A percentile compares a stretch with the other conserved stretches of the same genome.
Evolutionary conservation across 2,329 filamentous ascomycete species (phyloP).

Genomic region (Botryotinia calthae): DNA sequence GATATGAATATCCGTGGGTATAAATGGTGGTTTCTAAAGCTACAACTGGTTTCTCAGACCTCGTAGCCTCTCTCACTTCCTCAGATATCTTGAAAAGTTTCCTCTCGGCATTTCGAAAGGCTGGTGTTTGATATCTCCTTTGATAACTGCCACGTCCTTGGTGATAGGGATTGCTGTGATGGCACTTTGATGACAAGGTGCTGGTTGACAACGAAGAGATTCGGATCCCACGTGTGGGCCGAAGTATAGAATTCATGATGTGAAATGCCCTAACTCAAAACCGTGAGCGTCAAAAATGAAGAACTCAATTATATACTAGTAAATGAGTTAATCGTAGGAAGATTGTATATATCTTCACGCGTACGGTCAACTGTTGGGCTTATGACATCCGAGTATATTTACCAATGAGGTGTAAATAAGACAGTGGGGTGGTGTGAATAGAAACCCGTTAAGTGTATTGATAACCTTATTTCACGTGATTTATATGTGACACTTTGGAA

Average conservation of each 20-base stretch:
- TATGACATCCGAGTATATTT: background rate
- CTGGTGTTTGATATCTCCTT: background rate
- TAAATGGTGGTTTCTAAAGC: constrained; percentile 96
- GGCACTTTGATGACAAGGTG: background rate
- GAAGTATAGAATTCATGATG: constrained; percentile 16
- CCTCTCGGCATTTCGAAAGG: background rate
- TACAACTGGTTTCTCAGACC: constrained; percentile 75
- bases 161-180: background rate
- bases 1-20: constrained; percentile 83
- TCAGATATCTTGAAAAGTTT: constrained; percentile 14
- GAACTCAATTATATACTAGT: background rate
- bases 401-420: background rate
- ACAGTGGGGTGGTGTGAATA: background rate
- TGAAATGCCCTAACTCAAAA: background rate
- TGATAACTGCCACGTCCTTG: background rate
- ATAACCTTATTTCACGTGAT: constrained; percentile 13
- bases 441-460: background rate
- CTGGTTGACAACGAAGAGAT: constrained; percentile 4
- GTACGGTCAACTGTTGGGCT: background rate
- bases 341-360: background rate
- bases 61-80: constrained; percentile 76
- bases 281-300: background rate
- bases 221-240: background rate
- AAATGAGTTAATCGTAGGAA: background rate
- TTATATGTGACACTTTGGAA: background rate